These are phyloP conservation scores for Ilyonectria mors-panacis DNA, from an alignment of 2,329 filamentous ascomycete species.

Conservation along the genomic window DNA sequence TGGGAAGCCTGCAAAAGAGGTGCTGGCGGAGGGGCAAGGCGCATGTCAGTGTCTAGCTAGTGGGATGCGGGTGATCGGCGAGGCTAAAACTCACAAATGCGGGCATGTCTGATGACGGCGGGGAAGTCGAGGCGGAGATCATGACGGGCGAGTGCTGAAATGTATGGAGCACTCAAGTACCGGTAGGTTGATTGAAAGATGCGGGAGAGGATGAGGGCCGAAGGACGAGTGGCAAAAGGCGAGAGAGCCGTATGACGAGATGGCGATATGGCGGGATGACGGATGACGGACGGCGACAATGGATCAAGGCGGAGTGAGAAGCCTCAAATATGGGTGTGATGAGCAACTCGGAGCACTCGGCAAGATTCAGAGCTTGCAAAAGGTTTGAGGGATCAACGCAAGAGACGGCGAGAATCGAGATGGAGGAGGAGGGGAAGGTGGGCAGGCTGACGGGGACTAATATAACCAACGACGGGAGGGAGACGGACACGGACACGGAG, in stretches of 20 bases:
- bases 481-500: constrained; percentile 6
- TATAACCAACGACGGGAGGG: constrained; percentile 36
- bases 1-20: constrained; percentile 60
- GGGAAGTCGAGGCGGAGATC: constrained; percentile 10
- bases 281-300: neutral
- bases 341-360: constrained; percentile 1
- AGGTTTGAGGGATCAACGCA: constrained; percentile 25
- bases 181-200: neutral
- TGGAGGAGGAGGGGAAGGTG: constrained; percentile 29
- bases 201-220: neutral
- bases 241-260: neutral
- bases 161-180: neutral
- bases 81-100: constrained; percentile 33
- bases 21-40: constrained; percentile 49
- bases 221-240: neutral
- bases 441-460: constrained; percentile 39
- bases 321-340: constrained; percentile 12
- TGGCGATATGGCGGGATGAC: neutral
- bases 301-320: neutral
- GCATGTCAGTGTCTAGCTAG: constrained; percentile 27
- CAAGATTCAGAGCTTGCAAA: constrained; percentile 13
- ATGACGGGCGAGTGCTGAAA: constrained; percentile 10
- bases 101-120: constrained; percentile 20
- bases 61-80: constrained; percentile 30
- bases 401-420: constrained; percentile 17